These are phyloP conservation scores for Backusella sp. DNA, from an alignment of 192 early-diverging fungal genomes.

Conservation along the genomic window DNA sequence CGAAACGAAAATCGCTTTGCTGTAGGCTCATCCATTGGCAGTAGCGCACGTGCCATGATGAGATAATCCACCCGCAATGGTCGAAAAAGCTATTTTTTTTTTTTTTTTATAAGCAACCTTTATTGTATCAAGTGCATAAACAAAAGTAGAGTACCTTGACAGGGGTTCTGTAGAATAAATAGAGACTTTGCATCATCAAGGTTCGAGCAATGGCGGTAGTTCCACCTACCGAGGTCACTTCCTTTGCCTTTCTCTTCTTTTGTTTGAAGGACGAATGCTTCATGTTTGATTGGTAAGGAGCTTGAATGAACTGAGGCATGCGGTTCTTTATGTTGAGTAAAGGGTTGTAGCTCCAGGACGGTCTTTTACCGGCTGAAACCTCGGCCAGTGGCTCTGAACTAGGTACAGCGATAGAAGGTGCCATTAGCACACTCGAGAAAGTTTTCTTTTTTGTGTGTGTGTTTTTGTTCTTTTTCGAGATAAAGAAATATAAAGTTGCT, in stretches of 20 bases:
- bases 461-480: not conserved
- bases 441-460: not conserved
- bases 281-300: not conserved
- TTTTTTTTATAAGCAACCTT: not conserved
- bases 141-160: conserved; percentile 45
- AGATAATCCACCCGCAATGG: conserved; percentile 78
- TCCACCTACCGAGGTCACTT: conserved; percentile 51
- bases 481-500: not conserved
- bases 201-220: conserved; percentile 55
- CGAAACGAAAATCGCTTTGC: conserved; percentile 49
- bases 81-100: conserved; percentile 56
- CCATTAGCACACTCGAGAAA: not conserved
- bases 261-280: not conserved
- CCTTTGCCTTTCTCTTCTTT: conserved; percentile 49
- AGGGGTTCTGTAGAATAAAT: conserved; percentile 57
- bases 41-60: conserved; percentile 70
- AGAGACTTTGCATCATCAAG: conserved; percentile 49
- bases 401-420: conserved; percentile 6
- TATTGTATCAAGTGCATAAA: conserved; percentile 2
- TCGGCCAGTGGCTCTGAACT: not conserved
- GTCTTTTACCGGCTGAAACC: conserved; percentile 5
- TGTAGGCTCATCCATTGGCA: conserved; percentile 47
- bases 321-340: not conserved
- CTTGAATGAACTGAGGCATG: not conserved
- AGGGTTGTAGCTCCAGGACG: not conserved